These are phyloP conservation scores for Dryas drummondii DNA, from an alignment of 306 rosid genomes.

Conservation along the genomic window DNA sequence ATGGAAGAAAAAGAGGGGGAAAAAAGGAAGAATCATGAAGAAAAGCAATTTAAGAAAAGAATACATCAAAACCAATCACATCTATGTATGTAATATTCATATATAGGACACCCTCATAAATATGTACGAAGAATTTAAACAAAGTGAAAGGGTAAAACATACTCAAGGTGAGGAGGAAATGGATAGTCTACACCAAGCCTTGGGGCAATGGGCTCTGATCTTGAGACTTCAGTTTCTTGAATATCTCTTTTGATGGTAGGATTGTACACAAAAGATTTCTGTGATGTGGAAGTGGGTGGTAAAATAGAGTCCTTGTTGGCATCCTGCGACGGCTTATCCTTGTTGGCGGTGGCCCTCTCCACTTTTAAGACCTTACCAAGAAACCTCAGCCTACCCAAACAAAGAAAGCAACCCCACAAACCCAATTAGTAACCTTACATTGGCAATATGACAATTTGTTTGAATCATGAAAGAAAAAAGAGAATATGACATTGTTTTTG, in stretches of 20 bases:
- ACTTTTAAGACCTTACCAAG: slow-evolving; percentile 80
- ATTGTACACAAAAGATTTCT: slow-evolving; percentile 23
- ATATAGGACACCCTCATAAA: not conserved
- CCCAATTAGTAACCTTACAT: not conserved
- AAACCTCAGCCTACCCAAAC: slow-evolving; percentile 65
- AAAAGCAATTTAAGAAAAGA: not conserved
- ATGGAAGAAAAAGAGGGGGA: not conserved
- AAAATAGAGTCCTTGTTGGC: slow-evolving; percentile 35
- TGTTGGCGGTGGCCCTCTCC: slow-evolving; percentile 48
- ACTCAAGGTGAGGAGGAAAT: slow-evolving; percentile 91
- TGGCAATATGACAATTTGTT: not conserved
- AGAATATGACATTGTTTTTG: not conserved
- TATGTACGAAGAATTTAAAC: not conserved
- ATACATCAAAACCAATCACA: not conserved
- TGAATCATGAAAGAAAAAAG: not conserved
- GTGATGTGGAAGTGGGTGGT: slow-evolving; percentile 9
- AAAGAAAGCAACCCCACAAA: slow-evolving; percentile 5
- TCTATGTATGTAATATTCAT: not conserved
- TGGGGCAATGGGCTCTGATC: slow-evolving; percentile 69
- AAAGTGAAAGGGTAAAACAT: slow-evolving; percentile 30
- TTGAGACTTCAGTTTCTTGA: slow-evolving; percentile 33
- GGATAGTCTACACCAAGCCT: slow-evolving; percentile 90
- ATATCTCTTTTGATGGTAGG: slow-evolving; percentile 29
- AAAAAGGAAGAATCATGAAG: not conserved
- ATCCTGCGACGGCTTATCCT: slow-evolving; percentile 37